phyloP scores from a whole-genome alignment of 352 stramenopile genomes.

The Globisporangium uncinulatum region DNA sequence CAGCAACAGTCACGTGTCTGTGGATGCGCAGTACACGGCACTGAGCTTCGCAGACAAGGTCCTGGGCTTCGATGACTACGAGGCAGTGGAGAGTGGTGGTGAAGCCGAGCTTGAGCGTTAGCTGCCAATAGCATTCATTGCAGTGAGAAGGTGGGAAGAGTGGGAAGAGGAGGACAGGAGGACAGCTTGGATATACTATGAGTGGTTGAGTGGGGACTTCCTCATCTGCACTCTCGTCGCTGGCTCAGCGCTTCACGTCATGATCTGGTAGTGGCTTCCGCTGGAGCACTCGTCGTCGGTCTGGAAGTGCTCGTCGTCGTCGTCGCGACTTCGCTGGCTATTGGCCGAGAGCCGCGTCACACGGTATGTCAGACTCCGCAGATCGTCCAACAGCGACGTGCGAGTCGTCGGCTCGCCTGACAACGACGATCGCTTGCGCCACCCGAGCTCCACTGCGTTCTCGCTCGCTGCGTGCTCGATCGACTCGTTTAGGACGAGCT shows the following conservation, averaged over 20 bases:
- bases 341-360: background rate
- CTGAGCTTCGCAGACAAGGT: slow-evolving; percentile 79
- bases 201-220: no score
- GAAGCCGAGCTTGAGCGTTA: background rate
- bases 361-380: slow-evolving; percentile 4
- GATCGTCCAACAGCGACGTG: slow-evolving; percentile 9
- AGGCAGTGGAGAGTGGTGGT: slow-evolving; percentile 19
- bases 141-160: no score
- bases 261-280: slow-evolving; percentile 20
- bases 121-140: background rate
- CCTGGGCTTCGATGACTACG: slow-evolving; percentile 87
- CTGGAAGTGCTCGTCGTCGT: slow-evolving; percentile 16
- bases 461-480: slow-evolving; percentile 6
- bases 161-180: no score
- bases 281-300: slow-evolving; percentile 17
- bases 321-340: background rate
- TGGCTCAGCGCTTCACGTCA: slow-evolving; percentile 3
- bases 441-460: slow-evolving; percentile 23
- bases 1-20: slow-evolving; percentile 8
- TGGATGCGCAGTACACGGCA: slow-evolving; percentile 52
- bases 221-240: background rate
- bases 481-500: slow-evolving; percentile 21
- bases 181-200: no score
- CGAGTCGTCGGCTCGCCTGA: background rate
- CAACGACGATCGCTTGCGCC: slow-evolving; percentile 3